Base-by-base conservation (phyloP, 139 green algal genomes). In the Gonium pectorale region DNA sequence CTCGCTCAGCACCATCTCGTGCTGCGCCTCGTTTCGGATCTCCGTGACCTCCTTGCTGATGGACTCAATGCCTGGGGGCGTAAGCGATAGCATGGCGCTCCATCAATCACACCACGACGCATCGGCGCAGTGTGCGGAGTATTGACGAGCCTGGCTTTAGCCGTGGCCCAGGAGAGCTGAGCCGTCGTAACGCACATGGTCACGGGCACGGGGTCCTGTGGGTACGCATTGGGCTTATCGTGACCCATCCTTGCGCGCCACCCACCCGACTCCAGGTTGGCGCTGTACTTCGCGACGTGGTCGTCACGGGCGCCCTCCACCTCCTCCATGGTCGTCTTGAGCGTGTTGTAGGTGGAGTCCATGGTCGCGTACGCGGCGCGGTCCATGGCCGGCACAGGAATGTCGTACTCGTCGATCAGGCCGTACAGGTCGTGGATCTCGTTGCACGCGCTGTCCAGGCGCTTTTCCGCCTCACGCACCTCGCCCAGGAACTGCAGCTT, bases 1-100 rank as follows among this genome's bases (percentile, higher is more conserved):
- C 59, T 92, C 89, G 56, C 88, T 81, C 51, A 98, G 90, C 31
- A 98, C 89, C 86, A 95, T 94, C 88, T 97, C 94, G 41, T 95
- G 80, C 84, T 94, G 88, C n/a, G 91, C 93, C 43, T 81, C 69
- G 21, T 82, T 83, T 46, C 91, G 89, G 56, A 97, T 87, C 40
- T 90, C 83, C 38, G 70, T 81, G 33, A 92, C 83, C 67, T 93
- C 88, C 72, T 90, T 92, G 46, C 82, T 80, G 51, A 96, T 82
- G 19, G 74, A 59, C 75, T 97, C 89, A 44, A 92, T 88, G 59
- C 89, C 92, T 93, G 83, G 27, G 81, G 62, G n/a, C 62, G 15
- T 69, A 69, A 13, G n/a, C 15, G 9, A 35, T 31, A 74, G 7
- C n/a, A n/a, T n/a, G n/a, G n/a, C n/a, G n/a, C n/a, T n/a, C n/a